Conservation (phyloP, 768 basidiomycete genomes). For the Lenzites betulinus region DNA sequence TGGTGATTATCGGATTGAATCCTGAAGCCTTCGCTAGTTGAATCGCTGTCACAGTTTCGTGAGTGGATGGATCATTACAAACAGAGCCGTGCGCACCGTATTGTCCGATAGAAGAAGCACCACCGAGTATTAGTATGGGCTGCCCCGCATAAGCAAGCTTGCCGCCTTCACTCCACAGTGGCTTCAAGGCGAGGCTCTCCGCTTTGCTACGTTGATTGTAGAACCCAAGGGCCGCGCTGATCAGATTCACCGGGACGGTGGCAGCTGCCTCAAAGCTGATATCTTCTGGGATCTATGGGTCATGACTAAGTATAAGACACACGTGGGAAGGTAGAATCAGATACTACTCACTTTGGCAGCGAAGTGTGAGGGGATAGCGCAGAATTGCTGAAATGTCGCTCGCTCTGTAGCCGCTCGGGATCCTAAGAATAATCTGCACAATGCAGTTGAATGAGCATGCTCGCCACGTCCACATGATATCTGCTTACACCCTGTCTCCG, state of each 20-base stretch:
- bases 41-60: conserved; percentile 16
- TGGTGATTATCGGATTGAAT: conserved; percentile 33
- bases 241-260: conserved; percentile 34
- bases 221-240: conserved; percentile 34
- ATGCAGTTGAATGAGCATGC: conserved; percentile 12
- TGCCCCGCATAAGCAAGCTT: conserved; percentile 20
- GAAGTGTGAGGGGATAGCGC: conserved; percentile 15
- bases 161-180: conserved; percentile 24
- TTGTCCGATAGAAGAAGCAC: conserved; percentile 31
- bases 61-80: background rate
- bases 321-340: no score
- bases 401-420: no score
- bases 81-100: conserved; percentile 15
- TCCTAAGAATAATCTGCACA: no score
- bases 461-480: background rate
- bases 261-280: conserved; percentile 35
- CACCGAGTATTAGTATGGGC: conserved; percentile 30
- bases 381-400: conserved; percentile 24
- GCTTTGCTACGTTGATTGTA: conserved; percentile 21
- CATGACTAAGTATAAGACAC: background rate
- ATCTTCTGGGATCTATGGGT: conserved; percentile 29
- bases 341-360: conserved; percentile 9
- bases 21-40: conserved; percentile 31
- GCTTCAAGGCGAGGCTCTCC: background rate
- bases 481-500: conserved; percentile 40